A percentile compares a stretch with the other conserved stretches of the same genome.
These are phyloP conservation scores for Flaveria ramosissima DNA, from an alignment of 129 eudicot genomes.

Conservation along the genomic window DNA sequence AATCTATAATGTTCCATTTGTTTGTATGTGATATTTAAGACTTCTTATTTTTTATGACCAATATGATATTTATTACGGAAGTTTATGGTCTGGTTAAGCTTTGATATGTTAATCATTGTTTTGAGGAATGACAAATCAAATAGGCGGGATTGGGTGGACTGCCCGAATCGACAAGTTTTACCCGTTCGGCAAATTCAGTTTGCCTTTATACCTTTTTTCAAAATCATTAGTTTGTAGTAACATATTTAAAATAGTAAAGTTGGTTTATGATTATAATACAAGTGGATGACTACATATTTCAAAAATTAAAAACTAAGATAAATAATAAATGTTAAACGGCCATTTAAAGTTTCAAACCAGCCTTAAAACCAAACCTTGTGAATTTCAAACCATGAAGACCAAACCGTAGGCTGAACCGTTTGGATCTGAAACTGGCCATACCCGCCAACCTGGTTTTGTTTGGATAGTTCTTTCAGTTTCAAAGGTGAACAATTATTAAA, in stretches of 20 bases:
- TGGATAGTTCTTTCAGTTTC: not conserved
- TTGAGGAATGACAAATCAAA: not conserved
- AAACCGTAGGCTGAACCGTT: not conserved
- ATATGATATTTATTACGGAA: not conserved
- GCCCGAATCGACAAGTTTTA: no score
- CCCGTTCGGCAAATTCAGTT: no score
- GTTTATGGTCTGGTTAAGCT: not conserved
- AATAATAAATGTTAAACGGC: not conserved
- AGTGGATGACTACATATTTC: no score
- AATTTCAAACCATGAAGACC: not conserved
- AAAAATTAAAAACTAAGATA: no score
- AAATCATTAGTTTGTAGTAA: not conserved
- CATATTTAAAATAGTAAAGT: not conserved
- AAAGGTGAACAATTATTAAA: not conserved
- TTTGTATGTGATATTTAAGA: slow-evolving; percentile 8
- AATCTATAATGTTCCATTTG: slow-evolving; percentile 14
- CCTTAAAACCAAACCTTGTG: no score
- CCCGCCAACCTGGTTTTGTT: no score
- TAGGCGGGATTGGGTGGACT: not conserved
- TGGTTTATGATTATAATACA: not conserved
- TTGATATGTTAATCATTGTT: not conserved
- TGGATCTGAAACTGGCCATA: not conserved
- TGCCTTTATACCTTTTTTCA: not conserved
- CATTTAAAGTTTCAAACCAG: not conserved
- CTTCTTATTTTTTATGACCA: not conserved